phyloP scores from a whole-genome alignment of 768 basidiomycete genomes.

The Tylopilus felleus region DNA sequence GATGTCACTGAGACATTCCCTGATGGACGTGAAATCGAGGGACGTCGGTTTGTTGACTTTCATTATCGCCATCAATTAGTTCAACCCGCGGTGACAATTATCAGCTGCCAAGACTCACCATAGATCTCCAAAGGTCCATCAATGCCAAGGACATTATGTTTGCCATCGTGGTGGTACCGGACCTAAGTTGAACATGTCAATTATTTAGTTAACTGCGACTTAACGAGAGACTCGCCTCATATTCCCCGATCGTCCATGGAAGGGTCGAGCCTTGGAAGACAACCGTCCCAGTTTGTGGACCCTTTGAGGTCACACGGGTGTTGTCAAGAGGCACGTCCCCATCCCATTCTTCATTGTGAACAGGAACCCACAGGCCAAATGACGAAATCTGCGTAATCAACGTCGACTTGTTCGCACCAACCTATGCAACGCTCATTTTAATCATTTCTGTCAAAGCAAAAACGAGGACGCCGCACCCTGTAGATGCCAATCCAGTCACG shows the following conservation, averaged over 20 bases:
- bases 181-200: slow-evolving; percentile 41
- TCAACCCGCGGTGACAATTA: not conserved
- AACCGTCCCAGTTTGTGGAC: slow-evolving; percentile 56
- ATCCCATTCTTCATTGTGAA: slow-evolving; percentile 91
- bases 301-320: slow-evolving; percentile 32
- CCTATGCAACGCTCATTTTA: slow-evolving; percentile 38
- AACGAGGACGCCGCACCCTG: slow-evolving; percentile 44
- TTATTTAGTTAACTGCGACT: not conserved
- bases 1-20: slow-evolving; percentile 64
- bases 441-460: not conserved
- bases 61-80: not conserved
- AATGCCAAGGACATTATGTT: slow-evolving; percentile 90
- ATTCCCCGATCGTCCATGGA: slow-evolving; percentile 82
- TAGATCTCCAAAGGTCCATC: slow-evolving; percentile 87
- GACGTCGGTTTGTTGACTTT: slow-evolving; percentile 68
- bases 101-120: slow-evolving; percentile 48
- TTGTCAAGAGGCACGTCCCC: slow-evolving; percentile 69
- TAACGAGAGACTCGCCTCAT: slow-evolving; percentile 52
- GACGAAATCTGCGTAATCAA: slow-evolving; percentile 83
- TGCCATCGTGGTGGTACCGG: slow-evolving; percentile 95
- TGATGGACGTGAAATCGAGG: slow-evolving; percentile 63
- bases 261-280: slow-evolving; percentile 76
- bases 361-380: slow-evolving; percentile 89
- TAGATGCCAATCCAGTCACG: slow-evolving; percentile 97
- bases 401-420: slow-evolving; percentile 83